A percentile compares a stretch with the other conserved stretches of the same genome.
Conservation (phyloP, 2,329 filamentous ascomycete genomes). For the Cladosporium sp. region DNA sequence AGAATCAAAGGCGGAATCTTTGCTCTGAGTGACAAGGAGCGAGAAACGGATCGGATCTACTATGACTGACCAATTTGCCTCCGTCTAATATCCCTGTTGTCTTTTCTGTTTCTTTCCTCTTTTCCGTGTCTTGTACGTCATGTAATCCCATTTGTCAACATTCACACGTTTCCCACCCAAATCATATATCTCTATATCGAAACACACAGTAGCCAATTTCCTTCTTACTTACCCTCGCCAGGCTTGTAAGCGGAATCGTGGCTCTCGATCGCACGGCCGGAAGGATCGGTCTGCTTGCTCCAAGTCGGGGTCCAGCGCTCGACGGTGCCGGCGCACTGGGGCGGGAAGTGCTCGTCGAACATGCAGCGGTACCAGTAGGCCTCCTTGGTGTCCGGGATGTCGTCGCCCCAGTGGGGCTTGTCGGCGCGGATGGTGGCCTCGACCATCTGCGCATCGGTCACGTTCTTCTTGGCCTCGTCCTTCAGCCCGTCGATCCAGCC, state of each 20-base stretch:
- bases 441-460: slow-evolving; percentile 91
- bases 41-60: too few relatives aligned
- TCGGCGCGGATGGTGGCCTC: slow-evolving; percentile 64
- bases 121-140: too few relatives aligned
- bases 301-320: slow-evolving; percentile 97
- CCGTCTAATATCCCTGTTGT: too few relatives aligned
- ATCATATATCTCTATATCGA: too few relatives aligned
- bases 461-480: slow-evolving; percentile 82
- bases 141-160: too few relatives aligned
- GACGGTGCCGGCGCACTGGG: slow-evolving; percentile 85
- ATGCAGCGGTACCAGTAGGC: slow-evolving; percentile 98
- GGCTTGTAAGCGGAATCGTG: slow-evolving; percentile 33
- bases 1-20: too few relatives aligned
- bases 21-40: too few relatives aligned
- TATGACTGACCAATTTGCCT: too few relatives aligned
- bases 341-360: slow-evolving; percentile 99
- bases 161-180: too few relatives aligned
- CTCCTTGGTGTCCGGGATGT: slow-evolving; percentile 95
- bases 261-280: slow-evolving; percentile 59
- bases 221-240: slow-evolving; percentile 7
- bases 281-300: slow-evolving; percentile 94
- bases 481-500: slow-evolving; percentile 98
- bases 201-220: too few relatives aligned
- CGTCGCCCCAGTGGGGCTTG: slow-evolving; percentile 89
- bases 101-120: too few relatives aligned